phyloP scores from a whole-genome alignment of 768 basidiomycete species.

The Naganishia onofrii region DNA sequence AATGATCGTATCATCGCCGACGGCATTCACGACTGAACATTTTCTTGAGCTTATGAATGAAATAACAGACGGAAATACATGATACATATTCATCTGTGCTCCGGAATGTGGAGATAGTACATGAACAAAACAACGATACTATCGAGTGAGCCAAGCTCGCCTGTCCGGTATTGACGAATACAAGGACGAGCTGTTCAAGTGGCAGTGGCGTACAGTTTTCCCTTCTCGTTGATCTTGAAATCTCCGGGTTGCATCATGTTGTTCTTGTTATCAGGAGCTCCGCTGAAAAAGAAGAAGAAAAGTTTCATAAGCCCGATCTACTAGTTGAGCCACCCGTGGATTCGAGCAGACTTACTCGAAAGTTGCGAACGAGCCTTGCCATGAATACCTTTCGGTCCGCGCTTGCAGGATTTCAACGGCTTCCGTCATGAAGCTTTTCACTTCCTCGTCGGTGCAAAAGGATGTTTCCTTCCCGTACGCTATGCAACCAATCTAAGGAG shows the following conservation, averaged over 20 bases:
- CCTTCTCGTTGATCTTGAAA: background rate
- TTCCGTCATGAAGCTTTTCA: conserved; percentile 39
- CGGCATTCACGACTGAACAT: no score
- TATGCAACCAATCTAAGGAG: conserved; percentile 34
- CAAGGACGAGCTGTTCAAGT: background rate
- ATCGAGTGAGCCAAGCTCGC: no score
- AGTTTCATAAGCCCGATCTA: background rate
- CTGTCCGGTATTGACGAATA: no score
- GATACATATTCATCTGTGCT: no score
- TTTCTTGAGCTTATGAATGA: no score
- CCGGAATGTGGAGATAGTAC: no score
- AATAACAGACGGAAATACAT: no score
- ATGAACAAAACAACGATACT: no score
- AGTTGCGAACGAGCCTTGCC: conserved; percentile 40
- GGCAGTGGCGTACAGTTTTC: background rate
- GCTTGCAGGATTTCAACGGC: conserved; percentile 35
- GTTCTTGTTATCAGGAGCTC: conserved; percentile 3
- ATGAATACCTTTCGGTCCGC: conserved; percentile 38
- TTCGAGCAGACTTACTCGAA: background rate
- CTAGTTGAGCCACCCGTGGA: background rate
- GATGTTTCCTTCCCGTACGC: conserved; percentile 31
- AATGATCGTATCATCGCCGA: no score
- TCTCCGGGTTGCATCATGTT: conserved; percentile 12
- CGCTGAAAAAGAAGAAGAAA: background rate
- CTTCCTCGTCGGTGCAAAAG: conserved; percentile 35